Evolutionary conservation across 2,329 filamentous ascomycete genomes (phyloP).

Genomic region (Ophiosphaerella narmari): DNA sequence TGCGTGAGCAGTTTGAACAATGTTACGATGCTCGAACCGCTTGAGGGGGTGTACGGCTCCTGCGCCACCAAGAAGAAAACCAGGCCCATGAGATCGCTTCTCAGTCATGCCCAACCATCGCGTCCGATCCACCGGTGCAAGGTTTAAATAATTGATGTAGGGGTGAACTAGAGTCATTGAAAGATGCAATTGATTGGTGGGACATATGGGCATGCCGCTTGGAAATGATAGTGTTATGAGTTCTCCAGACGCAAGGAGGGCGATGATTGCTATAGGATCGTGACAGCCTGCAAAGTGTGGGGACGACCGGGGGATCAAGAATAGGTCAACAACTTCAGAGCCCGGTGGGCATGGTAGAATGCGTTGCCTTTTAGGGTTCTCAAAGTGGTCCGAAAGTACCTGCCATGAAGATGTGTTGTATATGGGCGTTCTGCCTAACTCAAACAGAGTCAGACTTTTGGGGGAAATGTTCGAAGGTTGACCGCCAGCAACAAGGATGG

Average conservation of each 20-base stretch:
- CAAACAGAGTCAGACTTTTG: slow-evolving; percentile 85
- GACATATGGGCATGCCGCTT: slow-evolving; percentile 85
- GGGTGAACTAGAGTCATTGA: slow-evolving; percentile 89
- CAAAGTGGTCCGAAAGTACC: slow-evolving; percentile 75
- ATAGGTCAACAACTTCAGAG: slow-evolving; percentile 78
- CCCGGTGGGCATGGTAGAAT: slow-evolving; percentile 77
- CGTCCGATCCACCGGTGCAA: slow-evolving; percentile 76
- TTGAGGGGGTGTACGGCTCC: slow-evolving; percentile 72
- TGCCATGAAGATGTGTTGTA: slow-evolving; percentile 95
- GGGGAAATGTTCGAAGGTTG: slow-evolving; percentile 67
- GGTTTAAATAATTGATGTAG: slow-evolving; percentile 73
- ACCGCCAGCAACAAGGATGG: slow-evolving; percentile 83
- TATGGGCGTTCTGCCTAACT: slow-evolving; percentile 84
- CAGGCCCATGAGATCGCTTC: slow-evolving; percentile 76
- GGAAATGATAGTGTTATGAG: slow-evolving; percentile 90
- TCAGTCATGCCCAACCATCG: slow-evolving; percentile 93
- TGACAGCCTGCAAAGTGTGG: slow-evolving; percentile 87
- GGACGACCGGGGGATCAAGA: slow-evolving; percentile 78
- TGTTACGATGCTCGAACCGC: slow-evolving; percentile 79
- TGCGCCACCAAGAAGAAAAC: slow-evolving; percentile 77
- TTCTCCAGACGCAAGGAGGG: slow-evolving; percentile 82
- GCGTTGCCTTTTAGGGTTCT: slow-evolving; percentile 71
- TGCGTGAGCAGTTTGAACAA: slow-evolving; percentile 84
- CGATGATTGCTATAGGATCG: slow-evolving; percentile 85
- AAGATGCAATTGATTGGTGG: slow-evolving; percentile 89